A percentile compares a stretch with the other conserved stretches of the same genome.
phyloP scores from a whole-genome alignment of 352 stramenopile species.

The Phytophthora fragariae region DNA sequence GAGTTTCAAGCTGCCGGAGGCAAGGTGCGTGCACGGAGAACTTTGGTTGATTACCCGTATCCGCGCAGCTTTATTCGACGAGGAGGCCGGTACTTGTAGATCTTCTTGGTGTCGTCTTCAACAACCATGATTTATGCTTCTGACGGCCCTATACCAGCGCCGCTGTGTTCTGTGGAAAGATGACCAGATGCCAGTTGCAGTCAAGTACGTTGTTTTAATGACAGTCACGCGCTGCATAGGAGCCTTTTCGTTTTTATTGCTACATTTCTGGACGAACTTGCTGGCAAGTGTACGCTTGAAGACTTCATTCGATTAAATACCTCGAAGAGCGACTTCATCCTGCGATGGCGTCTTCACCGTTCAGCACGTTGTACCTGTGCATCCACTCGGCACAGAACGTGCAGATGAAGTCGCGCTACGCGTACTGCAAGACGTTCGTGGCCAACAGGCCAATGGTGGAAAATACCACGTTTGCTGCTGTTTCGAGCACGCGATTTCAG shows the following conservation, averaged over 20 bases:
- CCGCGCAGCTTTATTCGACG: too few species aligned
- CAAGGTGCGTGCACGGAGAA: too few species aligned
- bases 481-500: slow-evolving; percentile 30
- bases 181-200: slow-evolving; percentile 1
- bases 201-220: slow-evolving; percentile 1
- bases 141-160: not conserved
- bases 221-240: slow-evolving; percentile 1
- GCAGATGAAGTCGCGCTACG: slow-evolving; percentile 38
- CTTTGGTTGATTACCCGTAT: too few species aligned
- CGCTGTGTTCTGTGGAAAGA: not conserved
- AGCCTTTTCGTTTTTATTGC: not conserved
- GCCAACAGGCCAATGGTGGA: slow-evolving; percentile 52
- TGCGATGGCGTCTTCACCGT: not conserved
- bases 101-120: not conserved
- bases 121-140: not conserved
- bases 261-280: not conserved
- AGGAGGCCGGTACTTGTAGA: too few species aligned
- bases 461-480: slow-evolving; percentile 16
- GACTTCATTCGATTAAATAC: slow-evolving; percentile 9
- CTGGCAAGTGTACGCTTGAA: not conserved
- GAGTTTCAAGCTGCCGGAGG: not conserved
- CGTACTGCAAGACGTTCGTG: slow-evolving; percentile 67
- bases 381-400: slow-evolving; percentile 62
- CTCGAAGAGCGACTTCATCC: too few species aligned
- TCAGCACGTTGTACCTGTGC: slow-evolving; percentile 51